Percentiles rank a stretch among this genome's conserved stretches.
phyloP scores from a whole-genome alignment of 2,329 filamentous ascomycete species.

The Aureobasidium melanogenum region DNA sequence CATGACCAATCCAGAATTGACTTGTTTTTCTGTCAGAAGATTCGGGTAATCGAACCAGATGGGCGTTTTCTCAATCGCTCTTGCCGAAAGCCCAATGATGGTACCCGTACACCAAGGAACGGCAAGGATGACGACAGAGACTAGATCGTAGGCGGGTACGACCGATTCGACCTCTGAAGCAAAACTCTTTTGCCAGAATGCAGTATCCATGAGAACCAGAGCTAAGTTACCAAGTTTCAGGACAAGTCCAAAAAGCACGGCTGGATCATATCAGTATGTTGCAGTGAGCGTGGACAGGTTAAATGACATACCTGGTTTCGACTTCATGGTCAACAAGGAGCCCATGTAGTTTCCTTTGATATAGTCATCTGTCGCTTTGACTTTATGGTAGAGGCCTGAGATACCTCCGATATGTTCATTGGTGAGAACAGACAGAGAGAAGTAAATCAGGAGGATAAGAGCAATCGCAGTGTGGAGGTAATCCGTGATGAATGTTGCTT shows the following conservation, averaged over 20 bases:
- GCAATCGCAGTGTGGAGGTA: constrained; percentile 41
- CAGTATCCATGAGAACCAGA: constrained; percentile 44
- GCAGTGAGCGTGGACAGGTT: neutral
- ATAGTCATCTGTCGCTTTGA: constrained; percentile 35
- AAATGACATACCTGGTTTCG: constrained; percentile 29
- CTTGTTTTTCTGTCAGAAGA: constrained; percentile 31
- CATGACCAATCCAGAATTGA: constrained; percentile 40
- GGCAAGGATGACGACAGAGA: constrained; percentile 36
- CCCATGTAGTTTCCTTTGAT: constrained; percentile 40
- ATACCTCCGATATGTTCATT: constrained; percentile 35
- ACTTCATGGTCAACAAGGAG: constrained; percentile 42
- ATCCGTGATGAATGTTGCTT: constrained; percentile 43
- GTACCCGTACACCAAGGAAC: constrained; percentile 42
- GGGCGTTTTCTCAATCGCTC: constrained; percentile 38
- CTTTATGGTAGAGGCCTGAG: constrained; percentile 38
- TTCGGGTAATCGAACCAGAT: constrained; percentile 38
- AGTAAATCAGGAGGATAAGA: constrained; percentile 39
- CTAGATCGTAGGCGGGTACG: constrained; percentile 40
- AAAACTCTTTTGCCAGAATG: constrained; percentile 47
- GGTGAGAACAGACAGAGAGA: constrained; percentile 37
- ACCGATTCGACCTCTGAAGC: constrained; percentile 39
- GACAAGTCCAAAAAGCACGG: constrained; percentile 35
- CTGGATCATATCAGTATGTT: constrained; percentile 1
- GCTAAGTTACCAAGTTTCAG: constrained; percentile 43
- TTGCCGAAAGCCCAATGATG: constrained; percentile 37